Percentiles rank a stretch among this genome's conserved stretches.
Conservation (phyloP, 1,139 yeast species). For the Nakaseomyces kungkrabaensis region DNA sequence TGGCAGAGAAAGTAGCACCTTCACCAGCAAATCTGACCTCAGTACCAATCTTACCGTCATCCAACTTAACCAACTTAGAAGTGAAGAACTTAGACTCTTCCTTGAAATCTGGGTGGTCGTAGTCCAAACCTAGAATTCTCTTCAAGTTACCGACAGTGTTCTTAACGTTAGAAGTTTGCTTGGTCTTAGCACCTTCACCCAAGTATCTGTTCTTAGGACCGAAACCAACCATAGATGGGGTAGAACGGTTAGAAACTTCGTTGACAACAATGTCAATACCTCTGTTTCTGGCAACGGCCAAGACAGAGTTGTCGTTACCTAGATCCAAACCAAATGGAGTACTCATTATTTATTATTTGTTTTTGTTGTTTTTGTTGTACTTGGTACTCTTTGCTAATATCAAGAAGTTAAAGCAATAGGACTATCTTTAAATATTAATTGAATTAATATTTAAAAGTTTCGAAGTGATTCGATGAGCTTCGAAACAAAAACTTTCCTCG, state of each 20-base stretch:
- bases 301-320: conserved; percentile 88
- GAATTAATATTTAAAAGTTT: background rate
- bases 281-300: conserved; percentile 97
- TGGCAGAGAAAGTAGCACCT: conserved; percentile 68
- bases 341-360: conserved; percentile 39
- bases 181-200: conserved; percentile 93
- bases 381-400: too few relatives aligned
- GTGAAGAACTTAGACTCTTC: conserved; percentile 68
- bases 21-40: conserved; percentile 80
- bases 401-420: background rate
- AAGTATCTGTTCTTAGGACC: conserved; percentile 81
- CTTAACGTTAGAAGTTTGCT: conserved; percentile 90
- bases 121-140: conserved; percentile 53
- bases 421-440: background rate
- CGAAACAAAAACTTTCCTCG: background rate
- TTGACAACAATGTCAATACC: conserved; percentile 97
- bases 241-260: conserved; percentile 95
- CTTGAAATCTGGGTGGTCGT: conserved; percentile 67
- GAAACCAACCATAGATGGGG: conserved; percentile 92
- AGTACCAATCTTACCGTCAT: conserved; percentile 69
- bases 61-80: conserved; percentile 56
- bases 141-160: conserved; percentile 93
- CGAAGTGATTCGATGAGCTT: conserved; percentile 1
- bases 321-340: conserved; percentile 97
- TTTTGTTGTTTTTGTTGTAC: too few relatives aligned